Base-by-base conservation (phyloP, 441 rosid species). In the Populus hybrid region DNA sequence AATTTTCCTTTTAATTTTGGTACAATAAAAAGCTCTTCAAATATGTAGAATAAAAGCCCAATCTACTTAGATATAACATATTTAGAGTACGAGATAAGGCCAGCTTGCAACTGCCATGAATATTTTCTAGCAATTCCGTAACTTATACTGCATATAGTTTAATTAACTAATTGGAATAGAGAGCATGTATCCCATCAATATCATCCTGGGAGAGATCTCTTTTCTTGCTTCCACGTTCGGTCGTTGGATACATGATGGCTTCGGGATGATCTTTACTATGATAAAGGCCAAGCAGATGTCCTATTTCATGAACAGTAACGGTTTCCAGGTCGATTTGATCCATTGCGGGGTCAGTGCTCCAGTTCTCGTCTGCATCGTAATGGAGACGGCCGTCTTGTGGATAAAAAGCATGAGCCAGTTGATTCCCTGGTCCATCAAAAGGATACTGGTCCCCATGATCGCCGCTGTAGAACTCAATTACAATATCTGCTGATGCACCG, bases 281-380 rank as follows among this genome's bases (percentile, higher is more conserved):
- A 0, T 8, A 28, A 28, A 28, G 30, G 30, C 30, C 30, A 28
- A 28, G 30, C 30, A 28, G 30, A 28, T 28, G 30, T 1, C 82
- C 82, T 2, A 75, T 69, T 74, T 79, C 82, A 74, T 79, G 82
- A 5, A 79, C 14, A 7, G 75, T 72, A 2, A 75, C 72, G 9
- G 82, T 28, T 40, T 79, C 70, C 18, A 69, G 21, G 38, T 79
- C 82, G 0, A 16, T 0, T 64, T 77, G 70, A 26, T 10, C 6
- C 5, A 0, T 11, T 11, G 20, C 10, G 10, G 61, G 73, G 42
- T 38, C 14, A 10, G 32, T 30, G 18, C 40, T 70, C 75, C 82
- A 79, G 11, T 6, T 21, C 28, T 79, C 78, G 11, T 64, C 78
- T 8, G 28, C 73, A 74, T 79, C 78, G 28, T 50, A 79, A 70